These are phyloP conservation scores for Raphanus raphanistrum DNA, from an alignment of 345 rosid species.

Conservation along the genomic window DNA sequence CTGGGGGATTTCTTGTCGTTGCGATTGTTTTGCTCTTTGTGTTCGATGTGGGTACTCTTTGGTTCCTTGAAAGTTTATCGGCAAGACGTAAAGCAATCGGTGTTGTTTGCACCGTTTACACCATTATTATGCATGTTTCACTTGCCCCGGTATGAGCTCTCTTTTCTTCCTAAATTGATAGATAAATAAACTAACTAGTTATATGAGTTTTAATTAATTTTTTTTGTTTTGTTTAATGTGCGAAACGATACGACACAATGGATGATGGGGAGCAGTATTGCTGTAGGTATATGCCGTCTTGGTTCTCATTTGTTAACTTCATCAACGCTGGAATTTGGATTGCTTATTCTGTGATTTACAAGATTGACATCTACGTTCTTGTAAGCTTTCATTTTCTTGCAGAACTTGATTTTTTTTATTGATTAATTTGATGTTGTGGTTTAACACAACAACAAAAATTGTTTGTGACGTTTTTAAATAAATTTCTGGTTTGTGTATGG, in stretches of 20 bases:
- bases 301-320: constrained; percentile 37
- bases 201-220: background rate
- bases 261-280: constrained; percentile 22
- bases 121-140: constrained; percentile 34
- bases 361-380: constrained; percentile 41
- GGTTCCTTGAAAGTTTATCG: background rate
- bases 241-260: constrained; percentile 30
- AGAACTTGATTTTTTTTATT: too few species aligned
- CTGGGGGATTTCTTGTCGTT: background rate
- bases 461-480: too few species aligned
- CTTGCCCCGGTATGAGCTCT: constrained; percentile 36
- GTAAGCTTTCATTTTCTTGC: constrained; percentile 16
- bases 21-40: background rate
- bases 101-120: constrained; percentile 25
- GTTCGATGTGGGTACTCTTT: background rate
- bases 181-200: background rate
- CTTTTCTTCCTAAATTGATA: background rate
- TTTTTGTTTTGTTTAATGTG: background rate
- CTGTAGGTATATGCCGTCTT: constrained; percentile 42
- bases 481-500: background rate
- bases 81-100: constrained; percentile 38
- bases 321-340: constrained; percentile 43
- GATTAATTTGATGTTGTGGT: too few species aligned
- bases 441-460: too few species aligned
- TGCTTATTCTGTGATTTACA: constrained; percentile 37